Percentiles rank a stretch among this genome's conserved stretches.
phyloP scores from a whole-genome alignment of 345 rosid genomes.

The Moricandia moricandioides region DNA sequence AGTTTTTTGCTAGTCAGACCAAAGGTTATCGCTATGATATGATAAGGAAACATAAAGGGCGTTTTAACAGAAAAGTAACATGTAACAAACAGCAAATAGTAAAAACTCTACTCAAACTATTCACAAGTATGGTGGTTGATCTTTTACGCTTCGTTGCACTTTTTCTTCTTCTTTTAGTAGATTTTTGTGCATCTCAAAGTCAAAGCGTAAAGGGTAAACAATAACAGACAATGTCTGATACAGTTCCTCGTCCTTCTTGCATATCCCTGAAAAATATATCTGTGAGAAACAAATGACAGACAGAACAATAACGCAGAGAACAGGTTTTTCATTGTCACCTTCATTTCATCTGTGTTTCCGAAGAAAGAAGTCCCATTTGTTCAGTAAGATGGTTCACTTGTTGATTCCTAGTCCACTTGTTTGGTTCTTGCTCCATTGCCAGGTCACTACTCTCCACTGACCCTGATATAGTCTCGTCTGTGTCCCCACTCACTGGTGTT shows the following conservation, averaged over 20 bases:
- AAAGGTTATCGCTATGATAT: neutral
- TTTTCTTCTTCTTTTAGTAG: no score
- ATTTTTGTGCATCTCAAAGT: slow-evolving; percentile 5
- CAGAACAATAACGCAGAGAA: slow-evolving; percentile 3
- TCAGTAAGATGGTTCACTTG: slow-evolving; percentile 60
- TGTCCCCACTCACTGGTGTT: slow-evolving; percentile 49
- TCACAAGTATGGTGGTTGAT: slow-evolving; percentile 14
- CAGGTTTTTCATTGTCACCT: slow-evolving; percentile 2
- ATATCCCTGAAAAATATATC: neutral
- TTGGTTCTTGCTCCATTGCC: slow-evolving; percentile 37
- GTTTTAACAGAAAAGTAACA: neutral
- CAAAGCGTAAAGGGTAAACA: neutral
- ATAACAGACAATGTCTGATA: neutral
- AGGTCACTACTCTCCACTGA: slow-evolving; percentile 40
- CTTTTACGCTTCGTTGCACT: neutral
- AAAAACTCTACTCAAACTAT: slow-evolving; percentile 4
- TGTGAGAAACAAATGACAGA: slow-evolving; percentile 14
- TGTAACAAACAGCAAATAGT: neutral
- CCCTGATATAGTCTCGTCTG: slow-evolving; percentile 49
- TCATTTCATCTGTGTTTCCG: slow-evolving; percentile 45
- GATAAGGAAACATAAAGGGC: neutral
- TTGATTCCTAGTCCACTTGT: slow-evolving; percentile 42
- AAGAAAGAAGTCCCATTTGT: slow-evolving; percentile 71
- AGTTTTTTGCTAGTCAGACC: neutral
- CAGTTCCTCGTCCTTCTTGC: neutral